Evolutionary conservation across 345 rosid species (phyloP), one percentile per base, ranked within the genome.

Genomic region (Arabidopsis suecica): DNA sequence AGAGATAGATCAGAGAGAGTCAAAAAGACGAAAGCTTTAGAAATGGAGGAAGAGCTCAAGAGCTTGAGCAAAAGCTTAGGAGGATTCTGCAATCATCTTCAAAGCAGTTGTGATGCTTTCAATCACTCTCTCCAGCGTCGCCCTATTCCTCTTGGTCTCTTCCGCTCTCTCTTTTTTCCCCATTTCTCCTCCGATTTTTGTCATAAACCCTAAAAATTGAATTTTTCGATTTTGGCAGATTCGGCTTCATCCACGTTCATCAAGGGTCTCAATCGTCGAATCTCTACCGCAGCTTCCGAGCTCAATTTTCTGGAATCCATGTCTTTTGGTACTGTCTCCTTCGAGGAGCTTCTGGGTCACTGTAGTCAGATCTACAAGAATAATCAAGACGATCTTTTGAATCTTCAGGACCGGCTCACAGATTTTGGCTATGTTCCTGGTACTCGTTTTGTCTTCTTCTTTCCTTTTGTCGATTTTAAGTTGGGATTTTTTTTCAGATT

Each of bases 291-390:
- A n/a, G 72, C 79, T 56, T 16, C 70, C 40, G 97, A 89, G 32
- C 79, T 93, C 11, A 83, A 81, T 74, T 45, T 87, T 54, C 93
- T 93, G 2, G 97, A 91, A 3, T 84, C 90, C 0, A 87, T 89
- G 94, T 83, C 94, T 7, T 86, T 89, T 8, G 96, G 90, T 16
- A 89, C 93, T 0, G 91, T 93, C 14, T 93, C 98, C 1, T 91
- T 91, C 8, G 97, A 89, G 81, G 98, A 89, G 78, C 86, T 89
- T 5, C 69, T 91, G 56, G 94, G 98, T 75, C 93, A 93, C 53
- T 91, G 96, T 75, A 86, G 78, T 62, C 87, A 91, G 72, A 83
- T 88, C 67, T 85, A 79, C 65, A 86, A 85, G 65, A 76, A 69
- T 69, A 93, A 87, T 25, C 84, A 91, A 23, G 65, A n/a, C 5